Base-by-base conservation (phyloP, 2,329 filamentous ascomycete species). In the Epichloe gansuensis region DNA sequence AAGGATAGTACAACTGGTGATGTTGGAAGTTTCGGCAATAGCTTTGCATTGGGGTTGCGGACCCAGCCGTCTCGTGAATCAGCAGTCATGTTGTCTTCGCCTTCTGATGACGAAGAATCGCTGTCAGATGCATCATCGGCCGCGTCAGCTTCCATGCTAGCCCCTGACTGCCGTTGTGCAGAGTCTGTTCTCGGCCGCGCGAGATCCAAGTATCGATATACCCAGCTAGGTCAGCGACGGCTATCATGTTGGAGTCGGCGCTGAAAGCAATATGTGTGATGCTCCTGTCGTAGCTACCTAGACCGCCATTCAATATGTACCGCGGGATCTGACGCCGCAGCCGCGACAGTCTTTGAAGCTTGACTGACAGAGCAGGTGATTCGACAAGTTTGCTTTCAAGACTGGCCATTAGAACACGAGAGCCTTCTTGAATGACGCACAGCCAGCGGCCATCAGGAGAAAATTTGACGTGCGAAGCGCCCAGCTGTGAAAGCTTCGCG, bases 171-270 rank as follows among this genome's bases (percentile, higher is more conserved):
- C 31, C 64, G 51, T 69, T 64, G 52, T 63, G 58, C 48, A 59
- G 46, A 15, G 56, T 52, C 28, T 66, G 60, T 3, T 56, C 58
- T 8, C 65, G 64, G 52, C 70, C 69, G 62, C 81, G 76, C 52
- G 95, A 69, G 1, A 89, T 71, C 87, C 91, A 98, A 17, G 85
- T 89, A 63, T 97, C 91, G 35, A 97, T 75, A 67, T 84, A 89
- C 44, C 93, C 93, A 44, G 86, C 83, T 50, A 96, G 69, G 65
- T 96, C 91, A 47, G 85, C 83, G 34, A 83, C 80, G 8, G 86
- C 90, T 46, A 97, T 72, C 56, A 95, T 80, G 58, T 78, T 82
- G 64, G 87, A 88, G 64, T 95, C 86, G 5, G 83, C 74, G 9
- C 90, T 91, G 67, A 97, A 96, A 2, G 83, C 76, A 28, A 85